Percentiles rank a stretch among this genome's conserved stretches.
phyloP scores from a whole-genome alignment of 1,284 basidiomycete genomes.

The Veloboletus limbatus region DNA sequence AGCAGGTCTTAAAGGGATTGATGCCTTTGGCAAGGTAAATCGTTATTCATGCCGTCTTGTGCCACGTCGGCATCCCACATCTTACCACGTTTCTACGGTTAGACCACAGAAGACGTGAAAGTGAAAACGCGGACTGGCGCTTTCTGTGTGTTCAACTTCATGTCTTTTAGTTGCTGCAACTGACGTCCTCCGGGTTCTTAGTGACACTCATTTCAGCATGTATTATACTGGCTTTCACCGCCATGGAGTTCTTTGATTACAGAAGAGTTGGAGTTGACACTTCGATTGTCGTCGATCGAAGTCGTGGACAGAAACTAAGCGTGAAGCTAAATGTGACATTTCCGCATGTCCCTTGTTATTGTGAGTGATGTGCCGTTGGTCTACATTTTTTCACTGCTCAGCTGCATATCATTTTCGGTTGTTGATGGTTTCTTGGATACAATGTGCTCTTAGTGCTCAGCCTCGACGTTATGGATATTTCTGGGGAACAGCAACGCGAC shows the following conservation, averaged over 20 bases:
- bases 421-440: conserved; percentile 1
- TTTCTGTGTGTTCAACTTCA: conserved; percentile 57
- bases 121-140: conserved; percentile 94
- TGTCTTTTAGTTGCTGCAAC: not conserved
- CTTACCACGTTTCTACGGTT: conserved; percentile 17
- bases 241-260: conserved; percentile 96
- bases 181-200: conserved; percentile 33
- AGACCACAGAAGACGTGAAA: conserved; percentile 98
- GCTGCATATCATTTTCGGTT: not conserved
- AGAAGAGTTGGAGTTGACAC: conserved; percentile 84
- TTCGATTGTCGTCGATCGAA: conserved; percentile 89
- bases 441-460: conserved; percentile 72
- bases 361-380: conserved; percentile 50
- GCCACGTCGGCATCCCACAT: conserved; percentile 7
- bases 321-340: conserved; percentile 94
- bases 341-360: conserved; percentile 95
- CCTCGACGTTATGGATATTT: conserved; percentile 97
- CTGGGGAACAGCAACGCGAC: conserved; percentile 91
- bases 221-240: conserved; percentile 88
- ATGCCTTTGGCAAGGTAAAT: conserved; percentile 96
- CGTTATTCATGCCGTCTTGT: not conserved
- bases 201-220: conserved; percentile 92
- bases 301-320: conserved; percentile 90
- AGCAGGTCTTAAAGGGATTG: conserved; percentile 77
- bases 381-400: not conserved